A percentile compares a stretch with the other conserved stretches of the same genome.
phyloP scores from a whole-genome alignment of 129 eudicot genomes.

The Lactuca saligna region DNA sequence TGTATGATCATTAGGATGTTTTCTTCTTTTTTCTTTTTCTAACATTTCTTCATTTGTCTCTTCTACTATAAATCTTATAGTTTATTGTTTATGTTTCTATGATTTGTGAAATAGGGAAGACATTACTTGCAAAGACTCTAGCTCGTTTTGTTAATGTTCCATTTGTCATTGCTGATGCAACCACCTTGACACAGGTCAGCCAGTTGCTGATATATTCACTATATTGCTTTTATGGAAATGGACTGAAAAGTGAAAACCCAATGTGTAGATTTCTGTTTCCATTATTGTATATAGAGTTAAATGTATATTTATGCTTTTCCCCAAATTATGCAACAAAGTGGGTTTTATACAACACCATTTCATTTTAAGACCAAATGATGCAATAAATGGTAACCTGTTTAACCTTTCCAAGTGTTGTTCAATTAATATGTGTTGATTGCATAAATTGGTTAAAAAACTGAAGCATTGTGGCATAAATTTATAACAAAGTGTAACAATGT shows the following conservation, averaged over 20 bases:
- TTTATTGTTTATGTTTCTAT: background rate
- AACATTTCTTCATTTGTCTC: background rate
- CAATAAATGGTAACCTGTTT: no score
- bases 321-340: background rate
- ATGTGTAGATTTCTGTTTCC: constrained; percentile 1
- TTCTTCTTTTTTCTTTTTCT: constrained; percentile 14
- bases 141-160: constrained; percentile 98
- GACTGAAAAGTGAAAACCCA: background rate
- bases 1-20: background rate
- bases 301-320: no score
- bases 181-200: constrained; percentile 86
- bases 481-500: no score
- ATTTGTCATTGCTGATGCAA: constrained; percentile 97
- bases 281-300: no score
- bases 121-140: constrained; percentile 90
- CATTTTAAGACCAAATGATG: background rate
- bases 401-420: no score
- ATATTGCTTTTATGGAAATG: background rate
- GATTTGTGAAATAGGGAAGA: constrained; percentile 63
- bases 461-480: no score
- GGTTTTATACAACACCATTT: background rate
- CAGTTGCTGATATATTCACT: constrained; percentile 2
- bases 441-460: no score
- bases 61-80: constrained; percentile 3
- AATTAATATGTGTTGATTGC: no score